Conservation (phyloP, 129 eudicot species). For the Centrapalus pauciflorus region DNA sequence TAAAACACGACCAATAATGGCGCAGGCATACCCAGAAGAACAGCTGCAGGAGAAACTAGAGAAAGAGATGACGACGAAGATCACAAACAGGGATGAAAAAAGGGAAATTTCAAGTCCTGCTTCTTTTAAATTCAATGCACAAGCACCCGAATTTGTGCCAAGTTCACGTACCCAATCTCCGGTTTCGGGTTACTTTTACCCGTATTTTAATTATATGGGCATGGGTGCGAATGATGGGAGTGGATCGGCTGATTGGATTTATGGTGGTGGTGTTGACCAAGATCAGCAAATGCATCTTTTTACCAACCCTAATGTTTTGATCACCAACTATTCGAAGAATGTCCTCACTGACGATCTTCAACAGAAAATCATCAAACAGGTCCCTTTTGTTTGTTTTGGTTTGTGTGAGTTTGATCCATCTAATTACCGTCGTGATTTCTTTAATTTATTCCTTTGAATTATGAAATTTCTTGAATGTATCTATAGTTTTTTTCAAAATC, state of each 20-base stretch:
- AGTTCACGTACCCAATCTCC: conserved; percentile 48
- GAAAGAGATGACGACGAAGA: not conserved
- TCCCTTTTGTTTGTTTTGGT: conserved; percentile 14
- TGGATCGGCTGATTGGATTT: conserved; percentile 52
- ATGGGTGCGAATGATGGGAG: conserved; percentile 37
- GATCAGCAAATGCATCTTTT: conserved; percentile 37
- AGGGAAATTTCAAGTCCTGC: conserved; percentile 13
- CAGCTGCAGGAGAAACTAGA: conserved; percentile 21
- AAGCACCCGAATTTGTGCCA: conserved; percentile 92
- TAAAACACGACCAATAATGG: conserved; percentile 37
- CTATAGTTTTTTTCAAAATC: not conserved
- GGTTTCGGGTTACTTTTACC: conserved; percentile 58
- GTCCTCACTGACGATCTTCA: conserved; percentile 59
- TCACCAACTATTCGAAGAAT: conserved; percentile 39
- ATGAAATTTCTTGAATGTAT: not conserved
- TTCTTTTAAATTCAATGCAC: conserved; percentile 69
- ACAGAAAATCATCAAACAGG: conserved; percentile 79
- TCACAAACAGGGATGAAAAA: conserved; percentile 14
- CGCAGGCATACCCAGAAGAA: conserved; percentile 41
- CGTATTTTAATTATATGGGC: conserved; percentile 43
- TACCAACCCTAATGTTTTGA: conserved; percentile 20
- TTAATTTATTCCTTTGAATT: not conserved
- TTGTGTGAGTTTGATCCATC: conserved; percentile 13
- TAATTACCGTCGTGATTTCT: not conserved
- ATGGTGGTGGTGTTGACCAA: conserved; percentile 35